phyloP scores from a whole-genome alignment of 2,329 filamentous ascomycete species.

The Botrytis fragariae region DNA sequence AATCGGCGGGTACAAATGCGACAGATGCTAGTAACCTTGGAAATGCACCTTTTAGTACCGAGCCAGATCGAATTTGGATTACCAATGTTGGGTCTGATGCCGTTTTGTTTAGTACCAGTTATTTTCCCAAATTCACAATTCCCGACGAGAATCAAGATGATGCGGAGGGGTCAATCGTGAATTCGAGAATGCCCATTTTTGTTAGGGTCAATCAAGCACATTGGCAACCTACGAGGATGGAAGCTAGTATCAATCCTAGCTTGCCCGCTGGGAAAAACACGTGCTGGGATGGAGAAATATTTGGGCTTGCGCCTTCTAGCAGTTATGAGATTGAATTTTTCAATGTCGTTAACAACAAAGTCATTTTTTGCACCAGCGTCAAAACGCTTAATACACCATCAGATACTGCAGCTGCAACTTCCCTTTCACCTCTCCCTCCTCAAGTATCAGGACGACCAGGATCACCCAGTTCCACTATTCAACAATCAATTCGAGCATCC shows the following conservation, averaged over 20 bases:
- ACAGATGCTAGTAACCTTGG: conserved; percentile 76
- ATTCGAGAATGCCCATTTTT: conserved; percentile 72
- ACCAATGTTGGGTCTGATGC: conserved; percentile 76
- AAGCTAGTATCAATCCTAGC: conserved; percentile 45
- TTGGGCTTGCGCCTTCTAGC: conserved; percentile 65
- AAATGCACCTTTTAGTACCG: conserved; percentile 68
- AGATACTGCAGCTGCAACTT: conserved; percentile 35
- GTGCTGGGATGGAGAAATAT: conserved; percentile 70
- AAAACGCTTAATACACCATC: conserved; percentile 38
- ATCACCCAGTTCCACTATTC: conserved; percentile 73
- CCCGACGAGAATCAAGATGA: conserved; percentile 37
- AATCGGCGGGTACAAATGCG: conserved; percentile 70
- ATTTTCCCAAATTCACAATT: conserved; percentile 49
- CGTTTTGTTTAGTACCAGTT: conserved; percentile 71
- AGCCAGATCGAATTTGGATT: conserved; percentile 75
- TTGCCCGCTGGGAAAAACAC: conserved; percentile 44
- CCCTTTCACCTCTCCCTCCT: conserved; percentile 40
- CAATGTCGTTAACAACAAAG: conserved; percentile 60
- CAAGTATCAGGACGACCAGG: conserved; percentile 68
- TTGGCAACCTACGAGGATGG: conserved; percentile 76
- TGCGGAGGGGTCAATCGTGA: conserved; percentile 48
- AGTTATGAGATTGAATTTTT: conserved; percentile 80
- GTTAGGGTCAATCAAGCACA: conserved; percentile 75
- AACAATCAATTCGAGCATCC: conserved; percentile 70
- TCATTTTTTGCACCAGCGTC: conserved; percentile 70